Conservation (phyloP, 805 yeast species). For the Priceomyces medius region DNA sequence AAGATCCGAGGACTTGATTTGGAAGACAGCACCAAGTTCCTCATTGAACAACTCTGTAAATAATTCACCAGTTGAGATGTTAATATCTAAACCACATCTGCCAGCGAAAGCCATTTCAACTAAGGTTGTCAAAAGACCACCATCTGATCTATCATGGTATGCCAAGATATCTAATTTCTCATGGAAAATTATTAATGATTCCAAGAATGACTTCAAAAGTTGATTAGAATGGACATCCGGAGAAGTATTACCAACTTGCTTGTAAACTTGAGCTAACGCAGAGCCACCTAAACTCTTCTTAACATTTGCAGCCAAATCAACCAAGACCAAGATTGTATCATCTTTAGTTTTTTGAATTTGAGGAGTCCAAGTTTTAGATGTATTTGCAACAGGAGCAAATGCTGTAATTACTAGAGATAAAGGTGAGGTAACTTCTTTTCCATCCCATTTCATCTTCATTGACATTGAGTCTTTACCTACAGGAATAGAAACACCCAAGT, state of each 20-base stretch:
- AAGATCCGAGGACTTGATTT: conserved; percentile 56
- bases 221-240: conserved; percentile 78
- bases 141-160: conserved; percentile 95
- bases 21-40: conserved; percentile 96
- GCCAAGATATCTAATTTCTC: conserved; percentile 65
- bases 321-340: conserved; percentile 67
- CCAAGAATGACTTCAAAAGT: conserved; percentile 66
- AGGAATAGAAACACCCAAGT: conserved; percentile 86
- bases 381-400: conserved; percentile 81
- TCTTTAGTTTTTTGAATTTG: conserved; percentile 53
- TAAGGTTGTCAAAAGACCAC: conserved; percentile 84
- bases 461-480: conserved; percentile 99
- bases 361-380: conserved; percentile 95
- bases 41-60: conserved; percentile 76
- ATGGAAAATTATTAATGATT: conserved; percentile 72
- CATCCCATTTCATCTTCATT: conserved; percentile 97
- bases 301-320: conserved; percentile 65
- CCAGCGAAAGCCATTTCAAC: conserved; percentile 98
- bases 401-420: conserved; percentile 88
- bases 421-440: conserved; percentile 93
- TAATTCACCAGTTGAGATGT: conserved; percentile 43
- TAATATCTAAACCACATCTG: conserved; percentile 74
- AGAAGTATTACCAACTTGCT: conserved; percentile 75
- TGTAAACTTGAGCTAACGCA: conserved; percentile 90
- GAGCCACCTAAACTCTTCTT: conserved; percentile 80